Evolutionary conservation across 2,329 filamentous ascomycete genomes (phyloP).

Genomic region (Colletotrichum zoysiae): DNA sequence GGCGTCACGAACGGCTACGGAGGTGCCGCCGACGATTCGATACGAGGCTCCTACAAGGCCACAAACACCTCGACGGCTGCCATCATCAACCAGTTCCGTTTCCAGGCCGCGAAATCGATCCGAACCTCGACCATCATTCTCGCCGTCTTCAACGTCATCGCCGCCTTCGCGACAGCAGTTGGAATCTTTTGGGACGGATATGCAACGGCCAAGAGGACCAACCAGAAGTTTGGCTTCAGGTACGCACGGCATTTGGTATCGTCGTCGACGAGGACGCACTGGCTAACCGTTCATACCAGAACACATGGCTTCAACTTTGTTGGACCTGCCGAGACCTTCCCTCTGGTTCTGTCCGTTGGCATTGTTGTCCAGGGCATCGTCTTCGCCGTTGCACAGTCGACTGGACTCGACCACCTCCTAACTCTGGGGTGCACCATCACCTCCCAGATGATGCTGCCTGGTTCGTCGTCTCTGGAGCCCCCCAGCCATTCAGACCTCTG

Average conservation of each 20-base stretch:
- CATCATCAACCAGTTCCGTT: conserved; percentile 64
- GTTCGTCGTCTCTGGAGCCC: conserved; percentile 52
- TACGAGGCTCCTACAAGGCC: conserved; percentile 46
- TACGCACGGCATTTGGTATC: conserved; percentile 50
- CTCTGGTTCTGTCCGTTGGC: conserved; percentile 68
- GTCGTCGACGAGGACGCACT: neutral
- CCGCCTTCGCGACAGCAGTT: conserved; percentile 66
- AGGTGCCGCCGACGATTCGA: conserved; percentile 46
- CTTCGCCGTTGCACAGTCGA: conserved; percentile 69
- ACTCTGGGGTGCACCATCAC: conserved; percentile 65
- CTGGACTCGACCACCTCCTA: conserved; percentile 64
- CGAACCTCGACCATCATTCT: conserved; percentile 73
- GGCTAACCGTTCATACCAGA: conserved; percentile 45
- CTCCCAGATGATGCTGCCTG: conserved; percentile 71
- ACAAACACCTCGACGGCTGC: conserved; percentile 56
- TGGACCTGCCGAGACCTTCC: conserved; percentile 62
- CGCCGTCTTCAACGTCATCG: conserved; percentile 70
- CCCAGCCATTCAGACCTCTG: neutral
- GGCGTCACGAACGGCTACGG: conserved; percentile 37
- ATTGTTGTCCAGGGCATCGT: conserved; percentile 70
- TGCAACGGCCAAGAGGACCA: conserved; percentile 56
- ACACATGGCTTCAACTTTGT: conserved; percentile 59
- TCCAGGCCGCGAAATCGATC: conserved; percentile 67
- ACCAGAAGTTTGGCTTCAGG: conserved; percentile 58
- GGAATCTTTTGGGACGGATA: conserved; percentile 71